Evolutionary conservation across 352 stramenopile genomes (phyloP), one percentile per base, ranked within the genome.

Genomic region (Phytophthora citricola): DNA sequence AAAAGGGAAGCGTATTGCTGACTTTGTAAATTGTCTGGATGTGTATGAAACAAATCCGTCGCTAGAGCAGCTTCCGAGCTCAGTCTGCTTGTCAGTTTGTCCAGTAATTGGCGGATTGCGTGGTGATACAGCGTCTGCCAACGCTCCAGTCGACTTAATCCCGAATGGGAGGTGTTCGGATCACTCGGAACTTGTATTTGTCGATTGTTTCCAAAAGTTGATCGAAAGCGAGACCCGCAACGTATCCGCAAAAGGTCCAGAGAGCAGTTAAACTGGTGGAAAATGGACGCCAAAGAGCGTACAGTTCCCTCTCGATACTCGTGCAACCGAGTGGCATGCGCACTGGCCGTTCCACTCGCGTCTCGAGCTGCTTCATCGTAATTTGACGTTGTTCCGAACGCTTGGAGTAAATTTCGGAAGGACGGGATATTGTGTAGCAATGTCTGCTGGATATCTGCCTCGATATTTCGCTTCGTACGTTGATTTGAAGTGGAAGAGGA

Each of bases 401-500:
- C 62, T 4, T 54, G 15, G 8, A 74, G 60, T 32, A 74, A 62
- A 53, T 24, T 62, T 4, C 54, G 60, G n/a, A 70, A 71, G 9
- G 75, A 72, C 17, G 75, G 75, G n/a, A 83, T 57, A 14, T 50
- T 55, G 26, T 80, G 65, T 22, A 83, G 58, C 17, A 83, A 32
- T 0, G 26, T 36, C 31, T 36, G 50, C 8, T 66, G 65, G 0
- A 50, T 26, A 12, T 75, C 71, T 2, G 36, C 58, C 14, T 47
- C n/a, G 32, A 44, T 40, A 20, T 8, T 43, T 17, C 40, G 32
- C n/a, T 58, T 54, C 22, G n/a, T 22, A 5, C 46, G 31, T n/a
- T 14, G 48, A n/a, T 48, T 31, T 26, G 62, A 52, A 41, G 67
- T 58, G 11, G 44, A 26, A 26, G 24, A 40, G 40, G 15, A 48